Percentiles rank a stretch among this genome's conserved stretches.
Evolutionary conservation across 176 grass and related monocot species (phyloP).

Genomic region (Zoysia japonica): DNA sequence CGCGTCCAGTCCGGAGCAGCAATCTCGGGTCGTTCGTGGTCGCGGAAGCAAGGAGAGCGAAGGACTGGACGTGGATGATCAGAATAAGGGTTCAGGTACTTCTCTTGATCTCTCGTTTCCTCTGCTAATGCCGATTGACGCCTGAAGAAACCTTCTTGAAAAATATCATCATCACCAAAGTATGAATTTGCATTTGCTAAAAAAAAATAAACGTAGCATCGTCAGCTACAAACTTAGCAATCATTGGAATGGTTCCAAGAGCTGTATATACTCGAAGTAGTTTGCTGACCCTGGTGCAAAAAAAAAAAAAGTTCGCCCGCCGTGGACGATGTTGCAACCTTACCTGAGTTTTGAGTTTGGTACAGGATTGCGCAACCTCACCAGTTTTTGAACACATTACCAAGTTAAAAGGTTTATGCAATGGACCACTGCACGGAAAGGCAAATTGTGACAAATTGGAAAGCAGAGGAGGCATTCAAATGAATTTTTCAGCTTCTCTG

Average conservation of each 20-base stretch:
- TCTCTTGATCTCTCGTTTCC: background rate
- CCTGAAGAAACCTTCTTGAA: background rate
- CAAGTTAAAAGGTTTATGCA: background rate
- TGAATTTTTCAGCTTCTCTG: background rate
- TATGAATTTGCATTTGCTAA: too few species aligned
- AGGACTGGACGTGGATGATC: background rate
- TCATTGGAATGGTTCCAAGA: background rate
- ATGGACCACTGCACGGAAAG: background rate
- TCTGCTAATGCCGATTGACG: background rate
- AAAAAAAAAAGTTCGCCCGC: too few species aligned
- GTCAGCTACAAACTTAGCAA: background rate
- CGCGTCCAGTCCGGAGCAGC: background rate
- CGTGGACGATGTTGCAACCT: background rate
- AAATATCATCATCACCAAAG: too few species aligned
- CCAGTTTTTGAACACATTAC: background rate
- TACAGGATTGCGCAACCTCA: background rate
- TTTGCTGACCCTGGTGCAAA: background rate
- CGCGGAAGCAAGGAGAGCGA: background rate
- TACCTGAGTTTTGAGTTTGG: background rate
- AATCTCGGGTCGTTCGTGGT: background rate
- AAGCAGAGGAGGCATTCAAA: background rate
- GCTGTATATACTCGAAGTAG: too few species aligned
- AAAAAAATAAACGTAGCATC: background rate
- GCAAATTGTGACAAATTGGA: background rate
- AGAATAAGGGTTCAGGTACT: constrained; percentile 25